Base-by-base conservation (phyloP, 2,329 filamentous ascomycete genomes). In the Diplodia intermedia region DNA sequence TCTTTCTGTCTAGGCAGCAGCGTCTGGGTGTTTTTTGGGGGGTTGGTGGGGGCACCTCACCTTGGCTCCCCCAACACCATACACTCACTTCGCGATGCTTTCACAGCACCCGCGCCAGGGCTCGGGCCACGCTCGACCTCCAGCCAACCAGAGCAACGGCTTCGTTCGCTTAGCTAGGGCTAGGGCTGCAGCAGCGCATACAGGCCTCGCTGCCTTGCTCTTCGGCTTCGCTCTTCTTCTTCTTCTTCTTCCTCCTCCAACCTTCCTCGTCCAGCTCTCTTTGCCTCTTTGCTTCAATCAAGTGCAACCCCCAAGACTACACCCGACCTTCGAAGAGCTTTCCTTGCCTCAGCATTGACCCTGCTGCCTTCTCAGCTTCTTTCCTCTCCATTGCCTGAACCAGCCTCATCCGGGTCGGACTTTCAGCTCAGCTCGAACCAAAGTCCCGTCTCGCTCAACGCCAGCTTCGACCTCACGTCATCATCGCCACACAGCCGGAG, bases 31-130 rank as follows among this genome's bases (percentile, higher is more conserved):
- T 47, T 20, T 47, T 20, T n/a, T 11, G 18, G 43, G 7, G n/a
- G 1, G 2, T 18, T 55, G 26, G 26, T 31, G 15, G 53, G 29
- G 14, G 33, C 31, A 20, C 33, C 54, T 57, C 54, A 57, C 54
- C 33, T 57, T 38, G 31, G n/a, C 36, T 40, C 29, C 33, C 33
- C 26, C 54, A 57, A 20, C 54, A 57, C 54, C 54, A 40, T 6
- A 57, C 54, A 3, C 9, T 57, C 54, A 57, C 54, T 57, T 38
- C 54, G n/a, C 11, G 33, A 40, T 57, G 31, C 33, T 11, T 55
- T 7, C 29, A 33, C 52, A n/a, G 12, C 31, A 29, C n/a, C 20
- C 18, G 43, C 23, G 23, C 23, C 23, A 26, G 3, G 43, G 9
- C 43, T 6, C 15, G 8, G 33, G 18, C n/a, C 43, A n/a, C 40